Evolutionary conservation across 768 basidiomycete genomes (phyloP).

Genomic region (Psilocybe cubensis): DNA sequence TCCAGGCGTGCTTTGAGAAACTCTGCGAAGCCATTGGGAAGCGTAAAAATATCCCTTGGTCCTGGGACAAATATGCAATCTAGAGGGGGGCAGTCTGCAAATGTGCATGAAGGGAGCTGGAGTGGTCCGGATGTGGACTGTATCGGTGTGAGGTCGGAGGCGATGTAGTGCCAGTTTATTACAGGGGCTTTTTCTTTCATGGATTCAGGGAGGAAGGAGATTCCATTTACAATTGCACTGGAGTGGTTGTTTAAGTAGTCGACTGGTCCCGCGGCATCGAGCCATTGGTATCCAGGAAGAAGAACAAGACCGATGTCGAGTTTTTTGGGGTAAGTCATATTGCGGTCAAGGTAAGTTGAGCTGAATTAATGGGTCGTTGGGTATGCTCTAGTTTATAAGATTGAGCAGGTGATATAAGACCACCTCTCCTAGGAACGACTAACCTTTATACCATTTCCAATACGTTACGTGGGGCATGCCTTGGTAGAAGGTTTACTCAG

Average conservation of each 20-base stretch:
- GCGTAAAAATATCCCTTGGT: conserved; percentile 10
- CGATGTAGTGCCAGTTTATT: conserved; percentile 30
- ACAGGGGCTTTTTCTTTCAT: conserved; percentile 21
- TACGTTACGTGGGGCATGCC: no score
- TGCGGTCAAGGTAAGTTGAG: no score
- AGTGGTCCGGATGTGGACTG: conserved; percentile 20
- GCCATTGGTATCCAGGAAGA: conserved; percentile 25
- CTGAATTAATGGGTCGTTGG: no score
- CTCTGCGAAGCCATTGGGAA: conserved; percentile 13
- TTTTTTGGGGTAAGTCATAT: no score
- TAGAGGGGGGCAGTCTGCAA: conserved; percentile 21
- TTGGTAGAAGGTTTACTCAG: no score
- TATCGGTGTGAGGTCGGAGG: conserved; percentile 19
- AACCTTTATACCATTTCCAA: no score
- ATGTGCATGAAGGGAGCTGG: conserved; percentile 25
- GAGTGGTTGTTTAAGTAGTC: conserved; percentile 29
- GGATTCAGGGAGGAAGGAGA: conserved; percentile 1
- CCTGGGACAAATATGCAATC: conserved; percentile 33
- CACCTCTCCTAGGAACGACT: no score
- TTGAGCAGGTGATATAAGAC: no score
- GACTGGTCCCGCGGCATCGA: conserved; percentile 27
- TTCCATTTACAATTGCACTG: not conserved
- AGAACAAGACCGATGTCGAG: conserved; percentile 25
- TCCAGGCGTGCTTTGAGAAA: conserved; percentile 20
- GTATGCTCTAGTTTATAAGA: no score